A percentile compares a stretch with the other conserved stretches of the same genome.
Evolutionary conservation across 176 grass and related monocot species (phyloP).

Genomic region (Paspalum vaginatum): DNA sequence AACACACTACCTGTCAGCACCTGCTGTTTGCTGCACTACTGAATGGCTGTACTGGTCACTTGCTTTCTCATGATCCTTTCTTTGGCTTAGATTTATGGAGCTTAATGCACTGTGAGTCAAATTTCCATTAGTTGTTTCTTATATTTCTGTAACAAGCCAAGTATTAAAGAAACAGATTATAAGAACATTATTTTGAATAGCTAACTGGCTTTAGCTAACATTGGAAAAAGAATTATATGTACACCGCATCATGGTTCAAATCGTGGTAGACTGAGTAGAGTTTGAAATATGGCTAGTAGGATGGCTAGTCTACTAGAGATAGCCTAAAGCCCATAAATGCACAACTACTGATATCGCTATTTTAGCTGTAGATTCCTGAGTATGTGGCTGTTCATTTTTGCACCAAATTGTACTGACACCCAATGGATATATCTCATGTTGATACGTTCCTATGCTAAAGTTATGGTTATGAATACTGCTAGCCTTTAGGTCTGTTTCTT

Average conservation of each 20-base stretch:
- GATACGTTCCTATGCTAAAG: not conserved
- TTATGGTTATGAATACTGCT: not conserved
- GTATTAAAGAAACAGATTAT: not conserved
- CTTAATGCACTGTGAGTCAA: not conserved
- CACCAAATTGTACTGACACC: not conserved
- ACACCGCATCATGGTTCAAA: not conserved
- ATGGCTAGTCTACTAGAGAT: too few relatives aligned
- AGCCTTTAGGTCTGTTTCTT: not conserved
- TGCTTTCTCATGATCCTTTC: not conserved
- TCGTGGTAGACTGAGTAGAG: too few relatives aligned
- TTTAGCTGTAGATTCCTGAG: conserved; percentile 1
- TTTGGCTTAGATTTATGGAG: not conserved
- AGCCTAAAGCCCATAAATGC: not conserved
- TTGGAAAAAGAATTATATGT: not conserved
- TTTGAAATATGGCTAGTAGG: too few relatives aligned
- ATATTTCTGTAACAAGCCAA: not conserved
- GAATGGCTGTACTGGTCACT: not conserved
- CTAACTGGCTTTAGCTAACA: not conserved
- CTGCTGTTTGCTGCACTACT: not conserved
- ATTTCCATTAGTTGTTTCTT: not conserved
- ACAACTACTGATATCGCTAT: not conserved
- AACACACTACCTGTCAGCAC: not conserved
- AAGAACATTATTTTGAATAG: not conserved
- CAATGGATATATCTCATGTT: not conserved
- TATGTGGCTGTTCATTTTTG: not conserved